A percentile compares a stretch with the other conserved stretches of the same genome.
phyloP scores from a whole-genome alignment of 164 flowering plant genomes.

The Kingdonia uniflora region DNA sequence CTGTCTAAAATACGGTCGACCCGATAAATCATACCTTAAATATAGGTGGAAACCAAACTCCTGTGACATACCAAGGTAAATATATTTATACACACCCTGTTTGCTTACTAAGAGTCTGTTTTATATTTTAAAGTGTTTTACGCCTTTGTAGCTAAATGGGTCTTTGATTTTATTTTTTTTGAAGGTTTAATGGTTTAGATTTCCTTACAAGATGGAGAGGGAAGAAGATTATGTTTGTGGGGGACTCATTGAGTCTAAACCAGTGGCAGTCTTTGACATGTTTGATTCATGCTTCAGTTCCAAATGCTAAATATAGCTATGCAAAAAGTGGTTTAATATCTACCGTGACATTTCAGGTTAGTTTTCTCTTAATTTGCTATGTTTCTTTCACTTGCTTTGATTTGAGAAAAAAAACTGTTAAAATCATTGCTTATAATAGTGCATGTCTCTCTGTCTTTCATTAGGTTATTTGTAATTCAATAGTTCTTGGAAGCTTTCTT shows the following conservation, averaged over 20 bases:
- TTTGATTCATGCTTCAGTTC: slow-evolving; percentile 47
- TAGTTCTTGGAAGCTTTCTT: not conserved
- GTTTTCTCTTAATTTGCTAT: not conserved
- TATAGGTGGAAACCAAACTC: slow-evolving; percentile 73
- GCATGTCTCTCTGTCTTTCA: slow-evolving; percentile 4
- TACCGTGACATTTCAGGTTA: slow-evolving; percentile 42
- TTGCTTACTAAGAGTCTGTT: too few species aligned
- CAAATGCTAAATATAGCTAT: slow-evolving; percentile 26
- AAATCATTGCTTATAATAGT: slow-evolving; percentile 8
- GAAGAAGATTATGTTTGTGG: slow-evolving; percentile 85
- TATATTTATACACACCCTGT: not conserved
- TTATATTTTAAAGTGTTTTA: not conserved
- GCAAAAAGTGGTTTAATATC: slow-evolving; percentile 18
- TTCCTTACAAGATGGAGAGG: slow-evolving; percentile 59
- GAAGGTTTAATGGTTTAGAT: slow-evolving; percentile 60
- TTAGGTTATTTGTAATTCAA: not conserved
- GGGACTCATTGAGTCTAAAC: slow-evolving; percentile 69
- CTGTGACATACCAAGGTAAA: slow-evolving; percentile 68
- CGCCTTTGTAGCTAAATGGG: not conserved
- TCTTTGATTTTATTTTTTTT: slow-evolving; percentile 1
- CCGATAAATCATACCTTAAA: slow-evolving; percentile 53
- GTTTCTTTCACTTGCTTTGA: slow-evolving; percentile 1
- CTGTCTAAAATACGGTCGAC: slow-evolving; percentile 69
- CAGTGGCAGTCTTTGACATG: slow-evolving; percentile 62
- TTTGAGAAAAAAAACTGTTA: not conserved